Evolutionary conservation across 768 basidiomycete species (phyloP).

Genomic region (Dacryopinax primogenitus): DNA sequence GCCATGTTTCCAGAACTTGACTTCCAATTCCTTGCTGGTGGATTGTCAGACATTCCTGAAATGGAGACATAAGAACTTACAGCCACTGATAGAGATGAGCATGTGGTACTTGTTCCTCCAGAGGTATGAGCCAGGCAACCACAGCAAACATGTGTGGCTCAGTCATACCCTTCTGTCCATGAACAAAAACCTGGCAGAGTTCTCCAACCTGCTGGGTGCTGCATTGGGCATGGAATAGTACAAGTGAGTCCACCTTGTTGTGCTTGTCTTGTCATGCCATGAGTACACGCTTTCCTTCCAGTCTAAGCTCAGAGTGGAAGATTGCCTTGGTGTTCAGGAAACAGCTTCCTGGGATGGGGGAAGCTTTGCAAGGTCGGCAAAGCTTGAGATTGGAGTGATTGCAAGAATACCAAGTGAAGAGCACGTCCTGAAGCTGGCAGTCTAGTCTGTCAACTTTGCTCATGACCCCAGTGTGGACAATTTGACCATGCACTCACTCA

Average conservation of each 20-base stretch:
- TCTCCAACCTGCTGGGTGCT: neutral
- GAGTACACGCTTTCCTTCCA: neutral
- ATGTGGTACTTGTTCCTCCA: neutral
- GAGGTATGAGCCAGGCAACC: neutral
- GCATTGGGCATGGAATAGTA: neutral
- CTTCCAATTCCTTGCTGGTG: neutral
- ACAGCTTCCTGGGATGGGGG: neutral
- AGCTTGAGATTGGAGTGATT: neutral
- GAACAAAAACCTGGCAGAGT: neutral
- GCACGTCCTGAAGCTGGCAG: neutral
- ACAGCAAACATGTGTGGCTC: no score
- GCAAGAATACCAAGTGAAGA: neutral
- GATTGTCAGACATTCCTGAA: neutral
- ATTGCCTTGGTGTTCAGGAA: neutral
- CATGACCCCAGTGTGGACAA: neutral
- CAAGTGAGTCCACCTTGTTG: slow-evolving; percentile 2
- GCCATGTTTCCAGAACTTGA: neutral
- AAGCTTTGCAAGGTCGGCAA: neutral
- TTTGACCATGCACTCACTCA: neutral
- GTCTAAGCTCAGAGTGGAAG: neutral
- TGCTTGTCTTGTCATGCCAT: neutral
- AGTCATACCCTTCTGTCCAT: neutral
- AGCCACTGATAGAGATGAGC: neutral
- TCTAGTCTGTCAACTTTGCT: neutral
- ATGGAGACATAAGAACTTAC: neutral